Evolutionary conservation across 306 rosid species (phyloP).

Genomic region (Betula pendula): DNA sequence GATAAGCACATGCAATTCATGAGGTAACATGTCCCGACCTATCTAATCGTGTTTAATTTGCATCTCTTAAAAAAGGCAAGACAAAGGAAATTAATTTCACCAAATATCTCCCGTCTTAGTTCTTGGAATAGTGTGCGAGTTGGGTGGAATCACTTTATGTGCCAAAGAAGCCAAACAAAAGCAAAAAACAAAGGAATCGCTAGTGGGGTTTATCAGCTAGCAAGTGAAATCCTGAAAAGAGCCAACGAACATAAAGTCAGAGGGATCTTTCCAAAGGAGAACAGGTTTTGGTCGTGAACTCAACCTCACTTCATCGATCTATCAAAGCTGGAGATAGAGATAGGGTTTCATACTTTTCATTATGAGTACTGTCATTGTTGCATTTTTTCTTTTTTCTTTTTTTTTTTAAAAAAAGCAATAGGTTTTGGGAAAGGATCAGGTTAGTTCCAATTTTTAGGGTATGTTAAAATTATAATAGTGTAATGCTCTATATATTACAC

Average conservation of each 20-base stretch:
- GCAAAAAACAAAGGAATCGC: conserved; percentile 40
- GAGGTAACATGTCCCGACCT: conserved; percentile 14
- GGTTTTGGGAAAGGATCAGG: not conserved
- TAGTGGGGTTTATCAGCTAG: conserved; percentile 26
- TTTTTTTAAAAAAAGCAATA: not conserved
- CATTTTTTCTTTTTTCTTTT: not conserved
- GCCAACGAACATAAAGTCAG: conserved; percentile 30
- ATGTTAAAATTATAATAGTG: too few relatives aligned
- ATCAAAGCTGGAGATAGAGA: not conserved
- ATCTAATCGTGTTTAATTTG: conserved; percentile 18
- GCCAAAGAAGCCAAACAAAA: conserved; percentile 40
- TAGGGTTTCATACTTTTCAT: conserved; percentile 3
- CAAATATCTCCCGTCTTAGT: conserved; percentile 6
- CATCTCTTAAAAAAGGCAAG: conserved; percentile 14
- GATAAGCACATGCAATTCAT: conserved; percentile 33
- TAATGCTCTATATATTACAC: too few relatives aligned
- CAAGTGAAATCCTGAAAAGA: conserved; percentile 12
- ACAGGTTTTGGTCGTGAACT: conserved; percentile 3
- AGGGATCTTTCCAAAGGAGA: conserved; percentile 40
- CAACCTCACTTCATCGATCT: not conserved
- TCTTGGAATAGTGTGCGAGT: conserved; percentile 26
- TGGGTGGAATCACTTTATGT: conserved; percentile 44
- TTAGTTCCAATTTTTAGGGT: too few relatives aligned
- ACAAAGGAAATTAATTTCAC: conserved; percentile 2
- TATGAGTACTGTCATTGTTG: not conserved